Percentiles rank a stretch among this genome's conserved stretches.
Conservation (phyloP, 2,329 filamentous ascomycete species). For the Neocatenulostroma microsporum region DNA sequence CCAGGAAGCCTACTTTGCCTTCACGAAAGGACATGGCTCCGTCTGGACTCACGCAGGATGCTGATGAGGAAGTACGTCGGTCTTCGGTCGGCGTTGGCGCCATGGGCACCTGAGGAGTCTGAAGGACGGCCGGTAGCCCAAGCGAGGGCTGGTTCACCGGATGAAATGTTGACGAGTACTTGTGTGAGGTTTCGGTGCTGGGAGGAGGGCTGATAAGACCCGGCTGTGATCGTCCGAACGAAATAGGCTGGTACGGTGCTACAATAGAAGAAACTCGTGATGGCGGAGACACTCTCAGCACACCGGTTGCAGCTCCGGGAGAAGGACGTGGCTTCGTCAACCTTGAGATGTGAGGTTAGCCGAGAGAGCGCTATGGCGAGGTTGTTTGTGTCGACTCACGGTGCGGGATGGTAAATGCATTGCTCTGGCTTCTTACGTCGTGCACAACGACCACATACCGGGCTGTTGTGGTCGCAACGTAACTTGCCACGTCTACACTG, state of each 20-base stretch:
- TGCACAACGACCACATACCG: constrained; percentile 27
- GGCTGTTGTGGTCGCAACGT: constrained; percentile 27
- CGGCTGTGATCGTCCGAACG: not conserved
- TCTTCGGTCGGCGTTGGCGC: constrained; percentile 13
- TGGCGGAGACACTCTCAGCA: not conserved
- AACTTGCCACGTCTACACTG: constrained; percentile 28
- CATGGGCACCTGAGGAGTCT: constrained; percentile 7
- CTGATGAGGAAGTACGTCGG: constrained; percentile 13
- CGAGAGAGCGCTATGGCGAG: not conserved
- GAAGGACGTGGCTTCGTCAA: constrained; percentile 9
- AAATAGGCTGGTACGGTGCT: not conserved
- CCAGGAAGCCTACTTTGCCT: constrained; percentile 26
- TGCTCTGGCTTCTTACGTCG: constrained; percentile 24
- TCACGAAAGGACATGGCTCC: constrained; percentile 22
- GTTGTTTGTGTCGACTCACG: constrained; percentile 21
- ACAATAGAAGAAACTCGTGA: constrained; percentile 2
- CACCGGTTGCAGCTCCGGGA: not conserved
- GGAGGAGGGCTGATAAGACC: constrained; percentile 12
- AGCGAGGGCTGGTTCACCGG: constrained; percentile 5
- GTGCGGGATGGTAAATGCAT: constrained; percentile 31
- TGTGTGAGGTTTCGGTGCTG: constrained; percentile 12
- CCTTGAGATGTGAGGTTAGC: not conserved
- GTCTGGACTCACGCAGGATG: constrained; percentile 15
- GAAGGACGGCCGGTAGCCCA: constrained; percentile 5
- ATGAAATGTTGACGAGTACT: constrained; percentile 8